Base-by-base conservation (phyloP, 1,284 basidiomycete species). In the Neonothopanus nambi region DNA sequence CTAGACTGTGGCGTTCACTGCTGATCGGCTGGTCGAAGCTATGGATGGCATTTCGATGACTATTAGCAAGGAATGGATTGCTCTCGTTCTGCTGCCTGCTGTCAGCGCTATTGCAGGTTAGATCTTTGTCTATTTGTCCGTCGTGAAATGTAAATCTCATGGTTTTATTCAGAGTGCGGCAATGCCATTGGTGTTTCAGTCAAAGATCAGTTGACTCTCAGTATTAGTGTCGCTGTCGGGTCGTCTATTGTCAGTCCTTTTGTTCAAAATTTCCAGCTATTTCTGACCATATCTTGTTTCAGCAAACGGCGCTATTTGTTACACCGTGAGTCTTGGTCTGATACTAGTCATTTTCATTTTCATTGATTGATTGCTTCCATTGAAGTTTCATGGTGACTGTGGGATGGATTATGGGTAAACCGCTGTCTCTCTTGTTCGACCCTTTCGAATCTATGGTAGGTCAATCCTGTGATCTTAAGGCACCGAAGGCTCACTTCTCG, bases 271-370 rank as follows among this genome's bases (percentile, higher is more conserved):
- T 44, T 48, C 36, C 39, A 43, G 13, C 5, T 39, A 33, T n/a
- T 1, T 26, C n/a, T n/a, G 20, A 17, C 28, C 18, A 17, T 26
- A 15, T 49, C 23, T 23, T n/a, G 30, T 5, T 33, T 44, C 49
- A 90, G 87, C 94, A 97, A 85, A 92, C 93, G 54, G 87, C 91
- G 0, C 77, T 95, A 40, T 88, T 94, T 65, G 85, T 93, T 55
- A 83, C 93, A 61, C 91, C 91, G 67, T 81, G 54, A 58, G 78
- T 54, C 38, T 21, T 46, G 5, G 54, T 23, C 51, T 26, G 33
- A 35, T 28, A 35, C n/a, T 17, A 17, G 20, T 8, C 21, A 15
- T 48, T 28, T 21, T 20, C 47, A 23, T 20, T n/a, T 40, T 23
- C 12, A 23, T 20, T 38, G 26, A 46, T 8, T 15, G 33, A 30